Evolutionary conservation across 225 moss, liverwort and hornwort genomes (phyloP), one percentile per base, ranked within the genome.

Genomic region (Physcomitrium patens): DNA sequence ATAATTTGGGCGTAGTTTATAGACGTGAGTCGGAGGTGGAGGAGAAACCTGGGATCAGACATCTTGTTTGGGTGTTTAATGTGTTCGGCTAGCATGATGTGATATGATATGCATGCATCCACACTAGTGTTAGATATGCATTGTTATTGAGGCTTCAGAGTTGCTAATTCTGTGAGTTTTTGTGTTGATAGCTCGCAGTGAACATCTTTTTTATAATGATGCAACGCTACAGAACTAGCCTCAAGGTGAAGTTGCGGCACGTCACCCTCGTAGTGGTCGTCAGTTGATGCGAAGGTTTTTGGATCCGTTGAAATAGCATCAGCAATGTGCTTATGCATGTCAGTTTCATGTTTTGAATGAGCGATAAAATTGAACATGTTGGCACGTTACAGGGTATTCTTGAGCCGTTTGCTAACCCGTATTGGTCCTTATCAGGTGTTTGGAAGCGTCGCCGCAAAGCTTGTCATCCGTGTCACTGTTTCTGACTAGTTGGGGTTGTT

Each of bases 131-230:
- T 56, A 3, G 56, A 63, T 77, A 8, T 41, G 53, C 41, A 18
- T 62, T 12, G 14, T 43, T 44, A 52, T 77, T 4, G 10, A 46
- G 44, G 24, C 26, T 27, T 28, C 6, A 70, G 23, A 70, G 8
- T 24, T 45, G 24, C 52, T 68, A 24, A 52, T 61, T 61, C 57
- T 43, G 5, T 76, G 46, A 24, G 67, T 50, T 63, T 23, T 1
- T 31, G 24, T 23, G 57, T 56, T 78, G 82, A 84, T 88, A 92
- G 89, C 87, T 87, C 71, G 86, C 89, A 15, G 91, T 87, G 68
- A 86, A 86, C 73, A 91, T 93, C 72, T 93, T 91, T 81, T 76
- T 82, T 18, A 82, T 87, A 58, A 78, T 93, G 79, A 71, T 93
- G 74, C 79, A 87, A 42, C 91, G 91, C 41, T 93, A 89, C 63